Base-by-base conservation (phyloP, 2,329 filamentous ascomycete species). In the Penicillium brasilianum region DNA sequence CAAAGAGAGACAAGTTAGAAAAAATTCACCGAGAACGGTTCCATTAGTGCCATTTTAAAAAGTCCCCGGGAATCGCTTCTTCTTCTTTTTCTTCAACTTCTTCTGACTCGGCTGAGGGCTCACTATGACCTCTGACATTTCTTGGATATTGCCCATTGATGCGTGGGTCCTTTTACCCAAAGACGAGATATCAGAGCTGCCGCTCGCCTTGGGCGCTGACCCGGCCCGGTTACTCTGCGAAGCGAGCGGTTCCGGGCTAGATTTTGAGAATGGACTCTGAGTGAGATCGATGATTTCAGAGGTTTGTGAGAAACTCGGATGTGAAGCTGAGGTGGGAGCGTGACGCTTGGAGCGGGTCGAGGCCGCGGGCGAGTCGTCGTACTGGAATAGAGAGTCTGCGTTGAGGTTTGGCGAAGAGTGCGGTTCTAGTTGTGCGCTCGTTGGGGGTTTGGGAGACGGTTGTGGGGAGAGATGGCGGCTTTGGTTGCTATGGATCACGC, bases 261-360 rank as follows among this genome's bases (percentile, higher is more conserved):
- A 1, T 7, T 11, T 34, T 16, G 48, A 8, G 3, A 22, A 28
- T 0, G 66, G 58, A 32, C 60, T 66, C 11, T 55, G 54, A 8
- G 66, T 68, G 7, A 70, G 62, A 41, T 69, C 68, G 10, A 70
- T 60, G 13, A 66, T 22, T n/a, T 62, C 60, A 5, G 66, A 66
- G 10, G 25, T 25, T 43, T 68, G 66, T 7, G 65, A 66, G 18
- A 28, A 49, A 8, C 51, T 57, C 41, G 50, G 41, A 37, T 60
- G 65, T 25, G 66, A 60, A 41, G 49, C 16, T 1, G 57, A 41
- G 5, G 25, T n/a, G 8, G 25, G 25, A 41, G 37, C 41, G 25
- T 30, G 39, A 3, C 51, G 34, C 43, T 62, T 66, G 4, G 60
- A 65, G 46, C 61, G 65, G 16, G 61, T 65, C 1, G 65, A 63